phyloP scores from a whole-genome alignment of 1,139 yeast species.

The Yarrowia galli region DNA sequence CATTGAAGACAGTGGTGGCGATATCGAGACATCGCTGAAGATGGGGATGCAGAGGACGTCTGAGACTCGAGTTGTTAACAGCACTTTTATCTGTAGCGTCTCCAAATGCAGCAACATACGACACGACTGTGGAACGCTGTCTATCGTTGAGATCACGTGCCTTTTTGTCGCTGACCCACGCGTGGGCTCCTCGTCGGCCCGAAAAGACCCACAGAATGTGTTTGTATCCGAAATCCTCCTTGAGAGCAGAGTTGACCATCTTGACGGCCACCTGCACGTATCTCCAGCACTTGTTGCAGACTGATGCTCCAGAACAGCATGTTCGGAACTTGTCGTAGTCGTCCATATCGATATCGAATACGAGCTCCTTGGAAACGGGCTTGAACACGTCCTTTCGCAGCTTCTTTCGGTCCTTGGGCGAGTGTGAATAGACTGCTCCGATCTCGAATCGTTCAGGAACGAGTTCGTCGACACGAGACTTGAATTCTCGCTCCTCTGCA shows the following conservation, averaged over 20 bases:
- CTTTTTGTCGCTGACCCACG: slow-evolving; percentile 91
- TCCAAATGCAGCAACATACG: slow-evolving; percentile 79
- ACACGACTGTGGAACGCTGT: slow-evolving; percentile 77
- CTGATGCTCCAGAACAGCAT: slow-evolving; percentile 85
- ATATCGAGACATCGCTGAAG: slow-evolving; percentile 68
- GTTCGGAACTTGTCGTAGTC: slow-evolving; percentile 95
- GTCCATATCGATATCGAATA: slow-evolving; percentile 96
- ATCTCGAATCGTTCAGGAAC: slow-evolving; percentile 93
- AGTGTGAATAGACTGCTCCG: slow-evolving; percentile 89
- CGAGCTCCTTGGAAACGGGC: slow-evolving; percentile 85
- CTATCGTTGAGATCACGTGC: slow-evolving; percentile 78
- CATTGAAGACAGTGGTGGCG: slow-evolving; percentile 67
- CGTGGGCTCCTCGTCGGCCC: slow-evolving; percentile 99
- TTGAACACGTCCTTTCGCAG: slow-evolving; percentile 81
- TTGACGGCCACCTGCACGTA: slow-evolving; percentile 88
- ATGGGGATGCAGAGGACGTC: slow-evolving; percentile 91
- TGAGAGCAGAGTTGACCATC: slow-evolving; percentile 72
- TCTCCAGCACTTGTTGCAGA: slow-evolving; percentile 92
- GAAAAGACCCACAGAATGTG: slow-evolving; percentile 94
- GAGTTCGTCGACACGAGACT: slow-evolving; percentile 70
- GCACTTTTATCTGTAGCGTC: slow-evolving; percentile 52
- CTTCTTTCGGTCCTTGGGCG: slow-evolving; percentile 82
- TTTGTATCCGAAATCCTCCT: slow-evolving; percentile 88
- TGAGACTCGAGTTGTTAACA: slow-evolving; percentile 58
- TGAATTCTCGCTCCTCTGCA: slow-evolving; percentile 71